phyloP scores from a whole-genome alignment of 441 rosid species.

The Metrosideros polymorpha region DNA sequence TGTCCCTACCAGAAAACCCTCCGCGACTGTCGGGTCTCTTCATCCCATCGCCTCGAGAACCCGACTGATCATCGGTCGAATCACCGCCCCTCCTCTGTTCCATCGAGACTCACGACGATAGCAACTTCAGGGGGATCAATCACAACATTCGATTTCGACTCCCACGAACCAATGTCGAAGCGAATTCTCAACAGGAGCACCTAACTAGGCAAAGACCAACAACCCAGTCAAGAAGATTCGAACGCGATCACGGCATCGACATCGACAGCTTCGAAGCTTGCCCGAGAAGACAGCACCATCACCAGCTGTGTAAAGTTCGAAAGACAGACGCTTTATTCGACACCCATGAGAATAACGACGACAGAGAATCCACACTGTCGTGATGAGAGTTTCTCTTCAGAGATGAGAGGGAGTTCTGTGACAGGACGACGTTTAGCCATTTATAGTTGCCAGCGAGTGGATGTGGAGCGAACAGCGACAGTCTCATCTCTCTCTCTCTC shows the following conservation, averaged over 20 bases:
- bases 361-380: not conserved
- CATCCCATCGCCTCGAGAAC: slow-evolving; percentile 7
- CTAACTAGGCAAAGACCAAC: rapidly evolving
- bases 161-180: not conserved
- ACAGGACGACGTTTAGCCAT: not conserved
- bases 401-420: not conserved
- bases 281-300: not conserved
- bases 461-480: not conserved
- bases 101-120: not conserved
- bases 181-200: not conserved
- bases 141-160: not conserved
- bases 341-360: not conserved
- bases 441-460: not conserved
- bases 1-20: slow-evolving; percentile 21
- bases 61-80: slow-evolving; percentile 8
- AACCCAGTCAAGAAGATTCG: not conserved
- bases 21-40: slow-evolving; percentile 25
- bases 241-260: not conserved
- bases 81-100: slow-evolving; percentile 1
- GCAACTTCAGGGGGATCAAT: not conserved
- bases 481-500: too few species aligned
- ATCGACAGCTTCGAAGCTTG: not conserved
- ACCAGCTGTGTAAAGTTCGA: not conserved
- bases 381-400: not conserved
- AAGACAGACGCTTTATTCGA: not conserved